These are phyloP conservation scores for Raphidocelis subcapitata DNA, from an alignment of 139 green algal species.

Conservation along the genomic window DNA sequence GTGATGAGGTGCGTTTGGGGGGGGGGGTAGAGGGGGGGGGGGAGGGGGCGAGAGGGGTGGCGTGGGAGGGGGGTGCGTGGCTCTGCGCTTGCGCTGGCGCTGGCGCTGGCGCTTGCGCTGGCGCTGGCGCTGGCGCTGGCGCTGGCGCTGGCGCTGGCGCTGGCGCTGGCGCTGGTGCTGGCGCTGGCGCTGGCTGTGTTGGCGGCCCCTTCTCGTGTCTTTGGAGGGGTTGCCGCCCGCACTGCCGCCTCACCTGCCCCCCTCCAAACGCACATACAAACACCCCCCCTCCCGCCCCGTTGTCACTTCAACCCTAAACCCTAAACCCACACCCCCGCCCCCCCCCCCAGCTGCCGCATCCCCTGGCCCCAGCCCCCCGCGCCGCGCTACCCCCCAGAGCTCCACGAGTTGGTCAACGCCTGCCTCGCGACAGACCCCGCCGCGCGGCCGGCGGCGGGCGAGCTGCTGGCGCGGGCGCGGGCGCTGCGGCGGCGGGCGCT, in stretches of 20 bases:
- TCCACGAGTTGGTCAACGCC: conserved; percentile 41
- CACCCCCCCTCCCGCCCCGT: not conserved
- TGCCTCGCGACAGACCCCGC: conserved; percentile 43
- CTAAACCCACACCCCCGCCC: not conserved
- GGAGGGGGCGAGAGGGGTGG: not conserved
- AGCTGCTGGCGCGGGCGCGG: conserved; percentile 16
- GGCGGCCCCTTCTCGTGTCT: too few relatives aligned
- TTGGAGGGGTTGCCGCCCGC: too few relatives aligned
- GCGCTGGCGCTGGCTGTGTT: too few relatives aligned
- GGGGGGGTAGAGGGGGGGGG: not conserved
- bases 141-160: too few relatives aligned
- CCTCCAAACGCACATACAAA: too few relatives aligned
- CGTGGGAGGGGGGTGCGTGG: too few relatives aligned
- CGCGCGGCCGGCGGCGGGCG: conserved; percentile 12
- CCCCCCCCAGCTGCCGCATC: conserved; percentile 26
- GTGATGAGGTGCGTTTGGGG: conserved; percentile 65
- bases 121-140: too few relatives aligned
- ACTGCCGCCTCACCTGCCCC: too few relatives aligned
- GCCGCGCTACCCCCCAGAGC: conserved; percentile 37
- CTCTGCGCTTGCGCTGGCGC: too few relatives aligned
- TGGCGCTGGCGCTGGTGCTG: too few relatives aligned
- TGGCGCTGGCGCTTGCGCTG: too few relatives aligned
- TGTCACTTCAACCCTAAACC: not conserved
- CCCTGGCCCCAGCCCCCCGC: conserved; percentile 32
- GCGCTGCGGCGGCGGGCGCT: conserved; percentile 4